Evolutionary conservation across 495 filamentous ascomycete genomes (phyloP), one percentile per base, ranked within the genome.

Genomic region (Saxophila tyrrhenica): DNA sequence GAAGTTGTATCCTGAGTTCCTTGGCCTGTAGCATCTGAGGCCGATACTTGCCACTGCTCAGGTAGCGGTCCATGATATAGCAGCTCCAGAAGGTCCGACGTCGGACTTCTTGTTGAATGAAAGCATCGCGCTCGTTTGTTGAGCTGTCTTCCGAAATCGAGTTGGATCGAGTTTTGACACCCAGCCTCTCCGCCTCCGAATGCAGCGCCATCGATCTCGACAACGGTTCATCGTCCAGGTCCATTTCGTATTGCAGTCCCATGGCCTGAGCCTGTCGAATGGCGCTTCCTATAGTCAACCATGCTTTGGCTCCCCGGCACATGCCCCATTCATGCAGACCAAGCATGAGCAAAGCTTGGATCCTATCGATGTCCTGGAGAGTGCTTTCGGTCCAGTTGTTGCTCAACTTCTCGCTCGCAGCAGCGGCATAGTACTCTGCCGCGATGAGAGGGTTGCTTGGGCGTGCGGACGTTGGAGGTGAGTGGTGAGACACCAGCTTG

Each of bases 21-120:
- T 82, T 77, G 17, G 79, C 73, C 19, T 74, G 73, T 52, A 89
- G 78, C 70, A 85, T 85, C 16, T 80, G 78, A 1, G 82, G 80
- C 8, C 86, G 76, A 55, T 83, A 81, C 60, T 86, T 84, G 22
- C 87, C 87, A 61, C 82, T 86, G 50, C 83, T 81, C 29, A 92
- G 68, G 63, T 85, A 84, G 15, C 87, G 78, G 64, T 95, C 88
- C 56, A 94, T 75, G 50, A 91, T 81, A 59, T 90, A 86, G 57
- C 86, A 87, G 52, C 86, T 86, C 76, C 86, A 95, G 65, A 91
- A 88, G 3, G 87, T 91, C 23, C 88, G 81, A 32, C 88, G 78
- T 61, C 80, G 77, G 16, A 88, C 79, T 67, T 94, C 88, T 60
- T 83, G 83, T 8, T 82, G 73, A 38, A 87, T 82, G 35, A 83